Evolutionary conservation across 805 yeast genomes (phyloP).

Genomic region (Saccharomycopsis sp.): DNA sequence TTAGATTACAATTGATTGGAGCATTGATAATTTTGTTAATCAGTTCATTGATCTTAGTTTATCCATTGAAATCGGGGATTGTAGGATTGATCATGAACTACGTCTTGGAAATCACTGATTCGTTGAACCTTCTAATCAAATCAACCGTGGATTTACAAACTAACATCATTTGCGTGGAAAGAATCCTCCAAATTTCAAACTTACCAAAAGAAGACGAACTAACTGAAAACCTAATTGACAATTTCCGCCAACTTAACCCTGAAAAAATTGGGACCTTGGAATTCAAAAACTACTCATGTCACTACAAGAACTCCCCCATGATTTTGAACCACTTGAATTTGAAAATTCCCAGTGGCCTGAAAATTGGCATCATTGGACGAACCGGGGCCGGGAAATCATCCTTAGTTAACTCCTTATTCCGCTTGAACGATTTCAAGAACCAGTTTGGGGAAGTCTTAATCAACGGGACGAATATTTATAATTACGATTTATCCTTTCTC

Average conservation of each 20-base stretch:
- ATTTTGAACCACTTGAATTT: too few relatives aligned
- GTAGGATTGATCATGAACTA: constrained; percentile 58
- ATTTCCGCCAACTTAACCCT: too few relatives aligned
- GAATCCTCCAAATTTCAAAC: constrained; percentile 50
- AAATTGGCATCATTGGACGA: constrained; percentile 78
- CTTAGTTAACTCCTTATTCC: constrained; percentile 66
- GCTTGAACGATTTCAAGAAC: too few relatives aligned
- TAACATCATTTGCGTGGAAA: constrained; percentile 55
- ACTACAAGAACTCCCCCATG: too few relatives aligned
- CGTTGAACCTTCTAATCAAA: constrained; percentile 47
- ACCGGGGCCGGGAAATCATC: constrained; percentile 91
- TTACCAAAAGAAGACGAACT: constrained; percentile 53
- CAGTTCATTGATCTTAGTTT: constrained; percentile 39
- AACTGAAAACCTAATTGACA: too few relatives aligned
- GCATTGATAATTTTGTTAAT: constrained; percentile 32
- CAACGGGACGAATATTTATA: too few relatives aligned
- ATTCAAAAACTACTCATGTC: too few relatives aligned
- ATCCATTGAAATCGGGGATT: constrained; percentile 45
- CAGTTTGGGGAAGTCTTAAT: too few relatives aligned
- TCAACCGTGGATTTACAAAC: constrained; percentile 55
- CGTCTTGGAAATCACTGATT: constrained; percentile 44
- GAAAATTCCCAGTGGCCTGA: too few relatives aligned
- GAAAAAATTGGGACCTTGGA: too few relatives aligned
- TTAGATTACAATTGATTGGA: constrained; percentile 52
- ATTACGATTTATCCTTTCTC: too few relatives aligned